Evolutionary conservation across 164 flowering plant genomes (phyloP).

Genomic region (Stephania japonica): DNA sequence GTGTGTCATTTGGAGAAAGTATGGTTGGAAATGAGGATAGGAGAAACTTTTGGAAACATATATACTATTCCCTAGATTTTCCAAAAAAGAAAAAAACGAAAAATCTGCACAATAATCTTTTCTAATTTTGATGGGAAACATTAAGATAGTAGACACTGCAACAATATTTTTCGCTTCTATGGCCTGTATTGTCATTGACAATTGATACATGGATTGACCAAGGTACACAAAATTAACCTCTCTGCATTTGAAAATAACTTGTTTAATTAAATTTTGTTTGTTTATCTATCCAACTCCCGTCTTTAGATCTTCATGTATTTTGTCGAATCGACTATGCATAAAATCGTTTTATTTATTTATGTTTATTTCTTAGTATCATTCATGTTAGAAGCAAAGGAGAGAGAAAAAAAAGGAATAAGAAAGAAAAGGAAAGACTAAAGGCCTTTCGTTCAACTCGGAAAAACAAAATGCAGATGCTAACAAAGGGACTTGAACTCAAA

Average conservation of each 20-base stretch:
- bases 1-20: neutral
- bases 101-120: too few relatives aligned
- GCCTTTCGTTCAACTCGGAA: neutral
- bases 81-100: neutral
- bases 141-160: neutral
- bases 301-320: neutral
- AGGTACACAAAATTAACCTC: neutral
- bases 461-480: neutral
- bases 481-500: neutral
- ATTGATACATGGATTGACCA: neutral
- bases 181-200: neutral
- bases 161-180: neutral
- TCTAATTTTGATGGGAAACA: too few relatives aligned
- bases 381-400: too few relatives aligned
- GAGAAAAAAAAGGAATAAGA: too few relatives aligned
- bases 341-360: too few relatives aligned
- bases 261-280: neutral
- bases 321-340: neutral
- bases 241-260: neutral
- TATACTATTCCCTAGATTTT: neutral
- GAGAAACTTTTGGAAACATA: neutral
- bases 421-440: neutral
- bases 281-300: neutral
- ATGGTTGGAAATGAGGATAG: neutral
- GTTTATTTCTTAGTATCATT: too few relatives aligned